phyloP scores from a whole-genome alignment of 495 filamentous ascomycete genomes.

The Xylaria palmicola region DNA sequence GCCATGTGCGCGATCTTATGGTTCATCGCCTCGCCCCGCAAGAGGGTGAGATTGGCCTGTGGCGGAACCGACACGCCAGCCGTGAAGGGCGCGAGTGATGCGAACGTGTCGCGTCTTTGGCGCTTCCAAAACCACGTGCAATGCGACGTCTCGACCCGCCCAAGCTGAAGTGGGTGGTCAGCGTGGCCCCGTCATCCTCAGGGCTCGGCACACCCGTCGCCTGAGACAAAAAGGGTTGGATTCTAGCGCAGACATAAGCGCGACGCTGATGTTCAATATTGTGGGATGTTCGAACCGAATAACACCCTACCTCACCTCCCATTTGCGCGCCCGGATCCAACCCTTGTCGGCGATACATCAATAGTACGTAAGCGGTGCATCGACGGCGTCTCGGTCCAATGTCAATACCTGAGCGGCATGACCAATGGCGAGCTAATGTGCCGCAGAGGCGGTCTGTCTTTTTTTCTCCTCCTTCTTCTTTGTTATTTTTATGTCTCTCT shows the following conservation, averaged over 20 bases:
- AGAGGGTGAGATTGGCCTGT: too few relatives aligned
- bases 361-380: conserved; percentile 2
- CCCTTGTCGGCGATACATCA: background rate
- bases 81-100: background rate
- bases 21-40: background rate
- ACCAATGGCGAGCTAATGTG: background rate
- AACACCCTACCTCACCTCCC: background rate
- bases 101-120: background rate
- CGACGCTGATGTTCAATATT: background rate
- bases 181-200: background rate
- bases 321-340: background rate
- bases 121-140: conserved; percentile 6
- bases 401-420: background rate
- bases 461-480: background rate
- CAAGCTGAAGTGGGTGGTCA: conserved; percentile 10
- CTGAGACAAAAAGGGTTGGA: background rate
- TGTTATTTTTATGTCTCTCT: too few relatives aligned
- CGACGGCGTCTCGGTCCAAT: background rate
- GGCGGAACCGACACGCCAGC: background rate
- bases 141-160: background rate
- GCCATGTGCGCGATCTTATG: background rate
- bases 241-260: background rate
- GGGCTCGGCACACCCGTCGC: background rate
- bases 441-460: conserved; percentile 1
- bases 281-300: background rate